Percentiles rank a stretch among this genome's conserved stretches.
Conservation (phyloP, 139 green algal genomes). For the Picochlorum sp. region DNA sequence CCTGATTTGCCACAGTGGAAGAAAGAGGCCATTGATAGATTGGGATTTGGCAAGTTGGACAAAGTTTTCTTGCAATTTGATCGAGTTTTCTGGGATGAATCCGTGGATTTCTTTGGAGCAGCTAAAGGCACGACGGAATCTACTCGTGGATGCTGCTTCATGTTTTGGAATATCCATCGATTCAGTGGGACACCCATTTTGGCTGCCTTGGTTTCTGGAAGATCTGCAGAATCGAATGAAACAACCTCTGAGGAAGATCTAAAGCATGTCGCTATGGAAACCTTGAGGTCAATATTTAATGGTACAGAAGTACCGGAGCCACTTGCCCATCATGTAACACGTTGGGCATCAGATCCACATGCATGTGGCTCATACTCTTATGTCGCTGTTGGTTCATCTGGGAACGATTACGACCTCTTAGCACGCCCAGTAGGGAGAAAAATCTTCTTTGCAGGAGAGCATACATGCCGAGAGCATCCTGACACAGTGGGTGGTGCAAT, state of each 20-base stretch:
- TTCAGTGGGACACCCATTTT: conserved; percentile 38
- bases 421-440: conserved; percentile 39
- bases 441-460: conserved; percentile 82
- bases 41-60: conserved; percentile 80
- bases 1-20: conserved; percentile 71
- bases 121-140: conserved; percentile 22
- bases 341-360: conserved; percentile 39
- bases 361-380: conserved; percentile 63
- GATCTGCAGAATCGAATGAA: conserved; percentile 13
- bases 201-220: conserved; percentile 44
- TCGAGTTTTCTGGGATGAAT: conserved; percentile 65
- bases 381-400: conserved; percentile 53
- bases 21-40: conserved; percentile 40
- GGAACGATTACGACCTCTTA: conserved; percentile 61
- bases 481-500: conserved; percentile 84
- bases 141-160: conserved; percentile 60
- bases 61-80: conserved; percentile 82
- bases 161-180: conserved; percentile 79
- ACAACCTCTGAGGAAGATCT: conserved; percentile 16
- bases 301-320: conserved; percentile 36
- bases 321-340: conserved; percentile 16
- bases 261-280: conserved; percentile 26
- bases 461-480: conserved; percentile 68
- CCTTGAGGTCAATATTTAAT: conserved; percentile 27
- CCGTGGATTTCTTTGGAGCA: conserved; percentile 71